A percentile compares a stretch with the other conserved stretches of the same genome.
Conservation (phyloP, 768 basidiomycete genomes). For the Mycena albidolilacea region DNA sequence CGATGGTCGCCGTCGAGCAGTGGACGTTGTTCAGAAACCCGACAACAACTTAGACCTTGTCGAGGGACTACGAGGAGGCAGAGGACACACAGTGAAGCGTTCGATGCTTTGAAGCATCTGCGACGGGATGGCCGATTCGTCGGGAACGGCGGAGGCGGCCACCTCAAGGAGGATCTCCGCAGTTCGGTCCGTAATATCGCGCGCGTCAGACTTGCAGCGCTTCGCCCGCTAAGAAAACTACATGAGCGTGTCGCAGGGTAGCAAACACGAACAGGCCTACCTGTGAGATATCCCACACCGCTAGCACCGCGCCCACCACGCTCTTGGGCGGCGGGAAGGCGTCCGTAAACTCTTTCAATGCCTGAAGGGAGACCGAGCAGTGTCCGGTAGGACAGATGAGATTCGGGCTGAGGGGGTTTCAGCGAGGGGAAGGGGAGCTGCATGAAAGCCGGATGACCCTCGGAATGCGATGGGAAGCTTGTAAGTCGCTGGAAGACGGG, state of each 20-base stretch:
- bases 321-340: conserved; percentile 7
- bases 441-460: neutral
- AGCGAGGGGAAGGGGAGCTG: neutral
- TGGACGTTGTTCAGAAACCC: neutral
- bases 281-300: neutral
- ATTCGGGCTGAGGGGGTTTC: neutral
- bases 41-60: no score
- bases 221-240: neutral
- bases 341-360: neutral
- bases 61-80: no score
- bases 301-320: neutral
- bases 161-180: neutral
- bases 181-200: neutral
- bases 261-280: neutral
- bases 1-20: no score
- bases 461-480: no score
- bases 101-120: neutral
- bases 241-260: neutral
- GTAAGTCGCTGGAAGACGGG: no score
- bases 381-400: neutral
- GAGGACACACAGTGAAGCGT: neutral
- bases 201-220: neutral
- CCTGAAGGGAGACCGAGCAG: neutral
- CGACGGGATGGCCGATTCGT: neutral
- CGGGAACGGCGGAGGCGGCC: neutral